Evolutionary conservation across 1,139 yeast genomes (phyloP), one percentile per base, ranked within the genome.

Genomic region (Hanseniaspora sp.): DNA sequence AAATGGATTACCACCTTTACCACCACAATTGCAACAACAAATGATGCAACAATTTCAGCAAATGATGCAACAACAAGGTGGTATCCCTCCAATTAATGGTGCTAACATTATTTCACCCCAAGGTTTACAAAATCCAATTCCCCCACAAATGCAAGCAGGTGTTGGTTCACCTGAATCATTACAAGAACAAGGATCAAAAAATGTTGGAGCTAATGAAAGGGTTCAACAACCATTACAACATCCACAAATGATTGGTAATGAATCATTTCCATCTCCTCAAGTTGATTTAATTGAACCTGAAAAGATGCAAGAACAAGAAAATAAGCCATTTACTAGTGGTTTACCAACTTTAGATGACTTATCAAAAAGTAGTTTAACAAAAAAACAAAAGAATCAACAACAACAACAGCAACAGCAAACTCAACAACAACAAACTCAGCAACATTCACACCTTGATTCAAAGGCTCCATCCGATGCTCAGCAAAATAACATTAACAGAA

Each of bases 301-400:
- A 38, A 38, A 28, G 18, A 34, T 3, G 1, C 39, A 40, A 23
- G 48, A 41, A 4, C 12, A 17, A 13, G 39, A 37, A 3, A 45
- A 52, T 30, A 69, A 66, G 57, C 73, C 70, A 5, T 77, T 76
- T 59, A 66, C 73, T 55, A 71, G 77, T 9, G 75, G 74, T 55
- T 76, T 76, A 61, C 80, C 80, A 4, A 76, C 75, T 15, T 70
- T 76, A 57, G 80, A 80, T 0, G 75, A 73, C 60, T 73, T 65
- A 30, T 61, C 69, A 6, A 55, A 46, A 7, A 55, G 40, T 12
- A 48, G 55, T 5, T 53, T 48, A 37, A 55, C 52, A 12, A 54
- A 51, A 12, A 46, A 48, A 17, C 39, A 42, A 15, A 39, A 44
- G 28, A 46, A 37, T 8, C 56, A 51, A 33, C 35, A 35, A 17